Evolutionary conservation across 2,329 filamentous ascomycete genomes (phyloP).

Genomic region (Clonostachys solani): DNA sequence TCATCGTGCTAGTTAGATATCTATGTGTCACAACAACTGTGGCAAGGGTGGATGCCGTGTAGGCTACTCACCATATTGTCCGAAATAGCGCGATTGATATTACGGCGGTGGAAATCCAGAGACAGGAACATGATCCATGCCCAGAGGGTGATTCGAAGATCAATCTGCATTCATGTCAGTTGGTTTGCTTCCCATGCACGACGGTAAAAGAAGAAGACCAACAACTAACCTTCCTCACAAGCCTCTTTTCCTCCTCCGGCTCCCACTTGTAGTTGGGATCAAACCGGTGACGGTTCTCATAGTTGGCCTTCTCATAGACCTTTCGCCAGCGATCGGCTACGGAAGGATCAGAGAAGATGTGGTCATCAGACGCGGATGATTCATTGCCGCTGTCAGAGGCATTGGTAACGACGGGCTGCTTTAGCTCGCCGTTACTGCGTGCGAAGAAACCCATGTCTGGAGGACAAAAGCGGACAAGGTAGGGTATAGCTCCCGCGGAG

Average conservation of each 20-base stretch:
- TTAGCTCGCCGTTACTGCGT: too few relatives aligned
- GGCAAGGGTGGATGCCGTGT: background rate
- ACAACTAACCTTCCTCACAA: slow-evolving; percentile 34
- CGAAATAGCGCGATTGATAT: slow-evolving; percentile 37
- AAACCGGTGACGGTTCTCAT: slow-evolving; percentile 51
- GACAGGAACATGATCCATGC: slow-evolving; percentile 44
- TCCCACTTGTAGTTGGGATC: slow-evolving; percentile 40
- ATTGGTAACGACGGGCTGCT: too few relatives aligned
- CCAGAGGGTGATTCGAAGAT: slow-evolving; percentile 28
- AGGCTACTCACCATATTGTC: slow-evolving; percentile 24
- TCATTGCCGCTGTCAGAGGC: too few relatives aligned
- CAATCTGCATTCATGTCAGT: slow-evolving; percentile 34
- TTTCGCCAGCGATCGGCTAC: slow-evolving; percentile 41
- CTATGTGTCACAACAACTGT: background rate
- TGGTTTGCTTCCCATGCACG: background rate
- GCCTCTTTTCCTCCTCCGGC: slow-evolving; percentile 38
- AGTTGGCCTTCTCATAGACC: slow-evolving; percentile 44
- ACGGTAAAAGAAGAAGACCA: background rate
- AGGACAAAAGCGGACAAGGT: too few relatives aligned
- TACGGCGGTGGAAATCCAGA: slow-evolving; percentile 39
- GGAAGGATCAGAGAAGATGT: slow-evolving; percentile 38
- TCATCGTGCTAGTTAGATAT: background rate
- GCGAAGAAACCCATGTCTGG: too few relatives aligned
- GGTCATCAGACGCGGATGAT: slow-evolving; percentile 2
- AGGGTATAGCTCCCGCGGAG: too few relatives aligned